Percentiles rank a stretch among this genome's conserved stretches.
These are phyloP conservation scores for Auriscalpium vulgare DNA, from an alignment of 768 basidiomycete species.

Conservation along the genomic window DNA sequence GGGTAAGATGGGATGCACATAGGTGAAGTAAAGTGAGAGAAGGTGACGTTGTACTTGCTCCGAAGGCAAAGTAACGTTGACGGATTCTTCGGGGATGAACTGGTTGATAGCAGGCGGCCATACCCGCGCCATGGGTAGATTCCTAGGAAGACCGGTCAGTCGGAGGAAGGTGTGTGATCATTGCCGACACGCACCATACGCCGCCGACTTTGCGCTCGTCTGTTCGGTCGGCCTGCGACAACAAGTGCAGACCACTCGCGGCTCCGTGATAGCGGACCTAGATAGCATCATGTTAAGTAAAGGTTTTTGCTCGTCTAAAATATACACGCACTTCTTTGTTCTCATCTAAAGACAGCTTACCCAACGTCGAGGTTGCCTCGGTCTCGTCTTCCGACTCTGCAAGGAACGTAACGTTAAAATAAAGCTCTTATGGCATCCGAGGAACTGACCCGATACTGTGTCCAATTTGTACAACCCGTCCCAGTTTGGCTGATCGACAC, in stretches of 20 bases:
- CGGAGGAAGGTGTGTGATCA: neutral
- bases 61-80: constrained; percentile 50
- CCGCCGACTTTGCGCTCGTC: constrained; percentile 65
- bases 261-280: constrained; percentile 83
- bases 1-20: constrained; percentile 79
- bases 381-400: constrained; percentile 14
- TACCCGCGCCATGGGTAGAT: constrained; percentile 64
- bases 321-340: constrained; percentile 50
- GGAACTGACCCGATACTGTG: constrained; percentile 6
- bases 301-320: constrained; percentile 7
- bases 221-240: constrained; percentile 57
- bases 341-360: constrained; percentile 68
- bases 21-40: constrained; percentile 70
- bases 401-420: neutral
- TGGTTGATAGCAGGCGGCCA: constrained; percentile 55
- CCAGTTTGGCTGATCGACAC: constrained; percentile 37
- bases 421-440: neutral
- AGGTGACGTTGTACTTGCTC: constrained; percentile 56
- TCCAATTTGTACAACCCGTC: constrained; percentile 55
- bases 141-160: constrained; percentile 32
- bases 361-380: constrained; percentile 50
- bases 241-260: constrained; percentile 66
- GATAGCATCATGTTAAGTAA: constrained; percentile 21
- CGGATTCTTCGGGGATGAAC: constrained; percentile 34
- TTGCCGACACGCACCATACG: constrained; percentile 41